phyloP scores from a whole-genome alignment of 768 basidiomycete species.

The Roridomyces roridus region DNA sequence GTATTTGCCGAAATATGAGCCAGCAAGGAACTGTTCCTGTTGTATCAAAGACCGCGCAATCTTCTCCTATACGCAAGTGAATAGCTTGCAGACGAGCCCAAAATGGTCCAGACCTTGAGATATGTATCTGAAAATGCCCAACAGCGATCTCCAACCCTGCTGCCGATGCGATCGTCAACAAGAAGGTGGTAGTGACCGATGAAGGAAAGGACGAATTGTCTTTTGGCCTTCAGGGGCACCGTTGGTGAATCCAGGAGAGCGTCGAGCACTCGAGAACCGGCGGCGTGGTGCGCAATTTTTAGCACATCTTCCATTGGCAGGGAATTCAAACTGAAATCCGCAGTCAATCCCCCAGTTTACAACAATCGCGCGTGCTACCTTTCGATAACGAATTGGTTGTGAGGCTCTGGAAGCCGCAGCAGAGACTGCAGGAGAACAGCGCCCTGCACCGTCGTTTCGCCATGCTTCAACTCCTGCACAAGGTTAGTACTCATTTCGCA shows the following conservation, averaged over 20 bases:
- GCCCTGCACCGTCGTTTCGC: conserved; percentile 78
- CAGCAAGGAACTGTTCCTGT: conserved; percentile 73
- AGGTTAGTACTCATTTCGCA: neutral
- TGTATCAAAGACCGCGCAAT: conserved; percentile 82
- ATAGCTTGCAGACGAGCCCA: neutral
- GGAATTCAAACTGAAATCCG: conserved; percentile 56
- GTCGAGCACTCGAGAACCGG: conserved; percentile 84
- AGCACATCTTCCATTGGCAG: conserved; percentile 66
- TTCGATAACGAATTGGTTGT: conserved; percentile 70
- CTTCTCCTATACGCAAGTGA: conserved; percentile 69
- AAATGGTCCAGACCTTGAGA: conserved; percentile 66
- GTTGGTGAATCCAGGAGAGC: conserved; percentile 72
- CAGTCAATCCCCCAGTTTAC: conserved; percentile 7
- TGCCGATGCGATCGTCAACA: conserved; percentile 90
- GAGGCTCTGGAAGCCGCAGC: conserved; percentile 68
- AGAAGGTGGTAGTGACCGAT: conserved; percentile 81
- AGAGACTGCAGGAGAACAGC: conserved; percentile 86
- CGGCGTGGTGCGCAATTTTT: conserved; percentile 54
- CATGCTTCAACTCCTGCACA: conserved; percentile 30
- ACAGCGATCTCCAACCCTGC: conserved; percentile 87
- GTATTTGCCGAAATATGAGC: conserved; percentile 86
- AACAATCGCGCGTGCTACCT: conserved; percentile 55
- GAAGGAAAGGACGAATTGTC: conserved; percentile 74
- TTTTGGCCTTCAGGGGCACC: conserved; percentile 67
- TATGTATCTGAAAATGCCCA: conserved; percentile 94